phyloP scores from a whole-genome alignment of 495 filamentous ascomycete genomes.

The Patellaria atrata region DNA sequence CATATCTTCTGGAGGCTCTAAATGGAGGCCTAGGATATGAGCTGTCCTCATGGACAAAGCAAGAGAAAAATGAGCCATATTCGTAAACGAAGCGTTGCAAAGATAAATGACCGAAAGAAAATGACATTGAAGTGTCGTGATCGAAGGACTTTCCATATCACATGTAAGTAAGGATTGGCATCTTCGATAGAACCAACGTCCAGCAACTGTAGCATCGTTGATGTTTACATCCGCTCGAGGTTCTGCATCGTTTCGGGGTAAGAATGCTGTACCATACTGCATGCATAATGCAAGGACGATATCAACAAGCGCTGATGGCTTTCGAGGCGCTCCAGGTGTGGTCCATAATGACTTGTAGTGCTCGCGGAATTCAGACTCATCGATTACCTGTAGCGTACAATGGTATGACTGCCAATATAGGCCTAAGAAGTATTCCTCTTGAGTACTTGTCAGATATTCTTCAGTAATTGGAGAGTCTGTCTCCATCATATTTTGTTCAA shows the following conservation, averaged over 20 bases:
- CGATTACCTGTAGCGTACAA: slow-evolving; percentile 25
- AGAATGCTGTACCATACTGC: slow-evolving; percentile 32
- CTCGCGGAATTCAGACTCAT: slow-evolving; percentile 34
- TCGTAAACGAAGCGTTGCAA: slow-evolving; percentile 34
- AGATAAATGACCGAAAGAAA: slow-evolving; percentile 34
- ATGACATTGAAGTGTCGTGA: slow-evolving; percentile 39
- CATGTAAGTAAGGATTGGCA: slow-evolving; percentile 32
- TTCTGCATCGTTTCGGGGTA: slow-evolving; percentile 2
- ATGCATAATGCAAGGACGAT: slow-evolving; percentile 41
- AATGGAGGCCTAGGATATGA: slow-evolving; percentile 38
- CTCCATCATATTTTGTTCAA: neutral
- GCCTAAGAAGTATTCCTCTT: slow-evolving; percentile 37
- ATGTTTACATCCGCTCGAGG: slow-evolving; percentile 9
- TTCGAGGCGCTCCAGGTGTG: slow-evolving; percentile 23
- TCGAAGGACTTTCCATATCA: slow-evolving; percentile 36
- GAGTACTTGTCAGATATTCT: slow-evolving; percentile 18
- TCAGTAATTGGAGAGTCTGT: slow-evolving; percentile 6
- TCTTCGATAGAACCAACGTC: slow-evolving; percentile 33
- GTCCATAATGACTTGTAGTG: slow-evolving; percentile 37
- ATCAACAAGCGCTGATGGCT: slow-evolving; percentile 39
- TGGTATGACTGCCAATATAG: slow-evolving; percentile 39
- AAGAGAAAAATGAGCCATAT: slow-evolving; percentile 31
- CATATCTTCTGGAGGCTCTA: slow-evolving; percentile 30
- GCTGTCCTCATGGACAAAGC: slow-evolving; percentile 34
- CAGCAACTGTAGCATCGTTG: slow-evolving; percentile 32